Base-by-base conservation (phyloP, 495 filamentous ascomycete genomes). In the Xylaria telfairii region DNA sequence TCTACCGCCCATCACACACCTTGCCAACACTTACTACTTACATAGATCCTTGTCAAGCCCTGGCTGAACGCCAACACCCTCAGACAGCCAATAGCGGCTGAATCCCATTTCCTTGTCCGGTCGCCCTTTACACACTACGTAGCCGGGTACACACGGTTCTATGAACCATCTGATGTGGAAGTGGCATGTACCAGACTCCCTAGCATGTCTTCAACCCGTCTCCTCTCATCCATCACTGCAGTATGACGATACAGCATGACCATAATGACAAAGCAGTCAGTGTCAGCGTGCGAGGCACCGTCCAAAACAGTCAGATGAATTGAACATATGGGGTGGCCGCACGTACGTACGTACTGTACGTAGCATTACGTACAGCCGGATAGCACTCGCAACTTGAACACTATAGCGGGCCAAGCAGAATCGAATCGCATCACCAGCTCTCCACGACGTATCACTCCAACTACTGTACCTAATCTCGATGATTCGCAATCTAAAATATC, bases 401-500 rank as follows among this genome's bases (percentile, higher is more conserved):
- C 28, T 54, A 56, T 19, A 34, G 34, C 34, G 34, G 13, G 9
- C 59, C 57, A 60, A 41, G 57, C 53, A 34, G 8, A 54, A 54
- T 26, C 24, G 8, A 54, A 54, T 26, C 24, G 21, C 26, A 54
- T 30, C 51, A 54, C 51, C 51, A 0, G 8, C 5, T 32, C 53
- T 57, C 32, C 4, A 26, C 4, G 6, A 2, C 5, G 17, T 39
- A n/a, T n/a, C 56, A n/a, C 19, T 57, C 57, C 3, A 30, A 61
- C 59, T 17, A 39, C 49, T 9, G 56, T 60, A 61, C 21, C 21
- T 26, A 42, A 42, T 39, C 59, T 47, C 42, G 41, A 51, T 21
- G 19, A 46, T 24, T 51, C 44, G 41, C 44, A 49, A 51, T 65
- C 44, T 51, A 65, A 65, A 51, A 21, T 39, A 67, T 54, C 37